phyloP scores from a whole-genome alignment of 2,329 filamentous ascomycete genomes.

The Aspergillaceae sp. region DNA sequence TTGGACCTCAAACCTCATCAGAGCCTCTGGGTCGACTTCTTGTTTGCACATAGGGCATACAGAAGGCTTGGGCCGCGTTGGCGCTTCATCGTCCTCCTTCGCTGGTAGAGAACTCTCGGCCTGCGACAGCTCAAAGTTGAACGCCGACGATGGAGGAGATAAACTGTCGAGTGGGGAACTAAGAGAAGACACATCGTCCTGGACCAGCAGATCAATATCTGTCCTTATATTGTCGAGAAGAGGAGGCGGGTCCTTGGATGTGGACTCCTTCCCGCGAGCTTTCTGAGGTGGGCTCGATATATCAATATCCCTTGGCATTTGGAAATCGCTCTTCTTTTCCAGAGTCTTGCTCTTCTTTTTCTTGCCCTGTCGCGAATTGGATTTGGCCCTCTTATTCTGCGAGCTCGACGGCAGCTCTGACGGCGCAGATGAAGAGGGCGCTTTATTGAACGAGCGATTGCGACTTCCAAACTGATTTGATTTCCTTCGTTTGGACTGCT shows the following conservation, averaged over 20 bases:
- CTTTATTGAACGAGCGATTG: background rate
- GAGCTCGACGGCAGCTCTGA: slow-evolving; percentile 4
- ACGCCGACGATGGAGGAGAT: slow-evolving; percentile 3
- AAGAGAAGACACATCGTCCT: slow-evolving; percentile 20
- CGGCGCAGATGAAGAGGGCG: background rate
- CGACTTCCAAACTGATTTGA: background rate
- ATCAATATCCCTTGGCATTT: slow-evolving; percentile 17
- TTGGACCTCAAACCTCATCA: slow-evolving; percentile 44
- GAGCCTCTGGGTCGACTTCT: slow-evolving; percentile 46
- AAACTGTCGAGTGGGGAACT: slow-evolving; percentile 24
- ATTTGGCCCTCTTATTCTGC: background rate
- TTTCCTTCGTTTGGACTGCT: slow-evolving; percentile 9
- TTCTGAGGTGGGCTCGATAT: slow-evolving; percentile 8
- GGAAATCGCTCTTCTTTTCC: slow-evolving; percentile 8
- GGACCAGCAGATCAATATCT: background rate
- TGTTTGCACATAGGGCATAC: slow-evolving; percentile 61
- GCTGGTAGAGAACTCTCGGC: slow-evolving; percentile 10
- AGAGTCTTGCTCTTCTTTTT: slow-evolving; percentile 4
- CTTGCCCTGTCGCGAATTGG: background rate
- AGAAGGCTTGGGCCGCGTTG: slow-evolving; percentile 12
- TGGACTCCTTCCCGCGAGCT: background rate
- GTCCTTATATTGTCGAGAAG: slow-evolving; percentile 12
- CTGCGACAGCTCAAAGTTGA: slow-evolving; percentile 12
- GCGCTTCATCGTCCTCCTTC: slow-evolving; percentile 3
- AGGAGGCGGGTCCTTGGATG: slow-evolving; percentile 20